Base-by-base conservation (phyloP, 352 stramenopile genomes). In the Blastocystis sp. region DNA sequence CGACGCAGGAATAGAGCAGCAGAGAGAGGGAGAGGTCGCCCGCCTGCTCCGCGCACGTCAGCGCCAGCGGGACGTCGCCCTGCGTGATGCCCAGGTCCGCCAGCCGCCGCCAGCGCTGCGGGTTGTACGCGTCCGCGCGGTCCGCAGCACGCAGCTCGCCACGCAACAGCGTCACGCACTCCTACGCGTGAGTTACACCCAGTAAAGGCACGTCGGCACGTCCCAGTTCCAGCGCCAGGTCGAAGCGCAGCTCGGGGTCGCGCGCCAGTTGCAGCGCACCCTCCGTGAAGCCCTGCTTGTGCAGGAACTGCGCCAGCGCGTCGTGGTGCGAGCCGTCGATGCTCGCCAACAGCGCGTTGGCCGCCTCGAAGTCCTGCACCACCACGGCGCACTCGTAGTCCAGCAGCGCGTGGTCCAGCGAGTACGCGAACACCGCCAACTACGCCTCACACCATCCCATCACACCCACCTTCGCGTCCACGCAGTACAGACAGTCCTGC, bases 331-430 rank as follows among this genome's bases (percentile, higher is more conserved):
- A 90, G 40, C 42, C 21, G 14, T 48, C 2, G 14, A 87, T 60
- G 19, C 10, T 24, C 21, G 94, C 91, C 40, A 99, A 92, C 19
- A 99, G 94, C 11, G 94, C 93, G 90, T 99, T 99, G 1, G 97
- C 97, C 28, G 94, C 92, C 79, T 98, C 96, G 90, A 99, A 99
- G 90, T 99, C 96, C 63, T 97, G 93, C 88, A 96, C 93, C 88
- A 99, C 96, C 19, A 99, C 96, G 38, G 96, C 95, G 57, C 96
- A 98, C 91, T 99, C 96, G 91, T 99, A 99, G 91, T 98, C 94
- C n/a, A 99, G 92, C 89, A 98, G 95, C 21, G 96, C 93, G 21
- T 98, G 90, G 88, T 95, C 96, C 66, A 98, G 90, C 59, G 91
- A 84, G 92, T 95, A 92, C 92, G 63, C 89, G 76, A 95, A 92